A percentile compares a stretch with the other conserved stretches of the same genome.
Conservation (phyloP, 441 rosid genomes). For the Sinapis alba region DNA sequence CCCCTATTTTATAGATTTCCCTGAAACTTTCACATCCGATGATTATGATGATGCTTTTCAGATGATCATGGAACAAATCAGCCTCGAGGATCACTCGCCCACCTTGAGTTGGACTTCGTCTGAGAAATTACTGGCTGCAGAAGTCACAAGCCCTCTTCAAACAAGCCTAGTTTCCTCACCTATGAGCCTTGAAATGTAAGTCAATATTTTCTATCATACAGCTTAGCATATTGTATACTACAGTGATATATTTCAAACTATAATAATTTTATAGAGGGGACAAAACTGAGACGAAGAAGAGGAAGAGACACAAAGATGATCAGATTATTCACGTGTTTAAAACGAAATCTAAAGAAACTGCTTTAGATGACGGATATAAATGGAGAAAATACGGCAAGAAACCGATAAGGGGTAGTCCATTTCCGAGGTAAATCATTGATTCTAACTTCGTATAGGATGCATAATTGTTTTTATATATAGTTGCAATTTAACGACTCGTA, state of each 20-base stretch:
- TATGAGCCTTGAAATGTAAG: slow-evolving; percentile 34
- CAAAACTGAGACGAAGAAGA: slow-evolving; percentile 32
- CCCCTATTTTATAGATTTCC: slow-evolving; percentile 28
- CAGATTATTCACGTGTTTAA: slow-evolving; percentile 21
- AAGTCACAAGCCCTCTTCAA: slow-evolving; percentile 34
- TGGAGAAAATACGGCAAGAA: slow-evolving; percentile 43
- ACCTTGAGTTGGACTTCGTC: slow-evolving; percentile 36
- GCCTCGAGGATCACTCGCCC: slow-evolving; percentile 32
- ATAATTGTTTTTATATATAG: background rate
- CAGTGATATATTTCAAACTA: background rate
- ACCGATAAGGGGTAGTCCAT: slow-evolving; percentile 25
- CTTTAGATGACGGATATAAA: slow-evolving; percentile 28
- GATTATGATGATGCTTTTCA: slow-evolving; percentile 11
- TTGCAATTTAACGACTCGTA: background rate
- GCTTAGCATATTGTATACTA: background rate
- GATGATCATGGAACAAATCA: slow-evolving; percentile 29
- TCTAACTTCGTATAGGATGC: background rate
- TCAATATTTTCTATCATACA: background rate
- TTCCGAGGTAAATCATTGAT: slow-evolving; percentile 32
- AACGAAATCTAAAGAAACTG: slow-evolving; percentile 4
- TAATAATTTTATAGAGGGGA: slow-evolving; percentile 26
- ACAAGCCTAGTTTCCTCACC: slow-evolving; percentile 30
- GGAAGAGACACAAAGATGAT: slow-evolving; percentile 27
- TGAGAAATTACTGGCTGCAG: slow-evolving; percentile 24
- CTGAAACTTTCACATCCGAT: slow-evolving; percentile 17